Conservation (phyloP, 192 early-diverging fungal species). For the Neocallimastix lanati region DNA sequence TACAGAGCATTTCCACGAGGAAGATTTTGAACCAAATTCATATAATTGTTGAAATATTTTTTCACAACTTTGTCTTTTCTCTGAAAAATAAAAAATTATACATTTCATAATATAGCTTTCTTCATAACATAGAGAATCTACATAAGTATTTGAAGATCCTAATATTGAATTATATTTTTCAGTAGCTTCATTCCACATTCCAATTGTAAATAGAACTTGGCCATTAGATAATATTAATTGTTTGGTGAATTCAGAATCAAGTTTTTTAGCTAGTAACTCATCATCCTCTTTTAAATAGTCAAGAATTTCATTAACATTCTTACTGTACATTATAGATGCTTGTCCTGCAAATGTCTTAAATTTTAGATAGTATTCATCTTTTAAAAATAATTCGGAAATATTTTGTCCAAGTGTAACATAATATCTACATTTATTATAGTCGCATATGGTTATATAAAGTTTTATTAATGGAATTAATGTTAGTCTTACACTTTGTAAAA, state of each 20-base stretch:
- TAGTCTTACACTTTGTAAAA: not conserved
- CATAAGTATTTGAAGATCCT: conserved; percentile 8
- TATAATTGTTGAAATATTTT: not conserved
- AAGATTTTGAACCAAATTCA: not conserved
- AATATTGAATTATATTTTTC: conserved; percentile 8
- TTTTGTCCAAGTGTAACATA: not conserved
- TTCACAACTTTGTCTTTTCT: not conserved
- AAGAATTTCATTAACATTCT: conserved; percentile 7
- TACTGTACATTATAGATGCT: not conserved
- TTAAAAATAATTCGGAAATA: conserved; percentile 12
- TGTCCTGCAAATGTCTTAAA: conserved; percentile 12
- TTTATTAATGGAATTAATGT: not conserved
- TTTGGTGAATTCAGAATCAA: conserved; percentile 8
- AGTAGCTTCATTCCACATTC: conserved; percentile 11
- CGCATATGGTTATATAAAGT: not conserved
- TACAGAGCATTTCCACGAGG: not conserved
- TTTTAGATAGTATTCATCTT: conserved; percentile 12
- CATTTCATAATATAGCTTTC: conserved; percentile 12
- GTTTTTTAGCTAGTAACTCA: conserved; percentile 4
- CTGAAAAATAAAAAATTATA: conserved; percentile 5
- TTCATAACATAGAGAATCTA: conserved; percentile 9
- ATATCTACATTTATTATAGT: not conserved
- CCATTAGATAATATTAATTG: conserved; percentile 8
- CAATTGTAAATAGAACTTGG: conserved; percentile 14
- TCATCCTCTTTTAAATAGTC: conserved; percentile 12